Conservation (phyloP, 305 asterid genomes). For the Fraxinus xanthoxyloides region DNA sequence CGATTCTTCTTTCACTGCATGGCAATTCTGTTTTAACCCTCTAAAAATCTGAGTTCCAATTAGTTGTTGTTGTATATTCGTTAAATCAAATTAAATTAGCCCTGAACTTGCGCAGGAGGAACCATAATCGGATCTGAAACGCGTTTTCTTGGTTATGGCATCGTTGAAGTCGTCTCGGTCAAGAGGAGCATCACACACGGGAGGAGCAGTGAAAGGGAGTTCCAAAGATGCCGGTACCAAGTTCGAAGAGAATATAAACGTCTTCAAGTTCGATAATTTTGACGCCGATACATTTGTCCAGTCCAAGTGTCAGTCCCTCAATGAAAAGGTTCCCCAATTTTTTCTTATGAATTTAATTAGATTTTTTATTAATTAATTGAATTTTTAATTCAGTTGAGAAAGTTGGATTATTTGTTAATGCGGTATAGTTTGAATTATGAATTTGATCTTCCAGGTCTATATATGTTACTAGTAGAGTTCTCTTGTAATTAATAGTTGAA, state of each 20-base stretch:
- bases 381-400: slow-evolving; percentile 3
- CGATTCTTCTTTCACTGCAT: slow-evolving; percentile 26
- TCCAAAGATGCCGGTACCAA: slow-evolving; percentile 64
- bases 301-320: slow-evolving; percentile 83
- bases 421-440: not conserved
- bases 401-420: not conserved
- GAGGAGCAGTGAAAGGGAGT: slow-evolving; percentile 45
- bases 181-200: slow-evolving; percentile 62
- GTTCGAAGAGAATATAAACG: slow-evolving; percentile 85
- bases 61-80: not conserved
- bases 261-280: slow-evolving; percentile 84
- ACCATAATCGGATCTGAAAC: slow-evolving; percentile 4
- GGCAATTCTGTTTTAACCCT: slow-evolving; percentile 25
- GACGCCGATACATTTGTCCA: slow-evolving; percentile 85
- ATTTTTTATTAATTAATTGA: not conserved
- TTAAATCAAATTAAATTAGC: slow-evolving; percentile 20
- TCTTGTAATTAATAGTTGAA: not conserved
- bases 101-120: slow-evolving; percentile 23
- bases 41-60: not conserved
- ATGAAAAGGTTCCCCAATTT: slow-evolving; percentile 62
- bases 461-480: not conserved
- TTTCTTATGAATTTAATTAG: not conserved
- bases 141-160: slow-evolving; percentile 45
- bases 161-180: slow-evolving; percentile 79
- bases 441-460: not conserved